Evolutionary conservation across 495 filamentous ascomycete genomes (phyloP).

Genomic region (Pseudoneurospora amorphoporcata): DNA sequence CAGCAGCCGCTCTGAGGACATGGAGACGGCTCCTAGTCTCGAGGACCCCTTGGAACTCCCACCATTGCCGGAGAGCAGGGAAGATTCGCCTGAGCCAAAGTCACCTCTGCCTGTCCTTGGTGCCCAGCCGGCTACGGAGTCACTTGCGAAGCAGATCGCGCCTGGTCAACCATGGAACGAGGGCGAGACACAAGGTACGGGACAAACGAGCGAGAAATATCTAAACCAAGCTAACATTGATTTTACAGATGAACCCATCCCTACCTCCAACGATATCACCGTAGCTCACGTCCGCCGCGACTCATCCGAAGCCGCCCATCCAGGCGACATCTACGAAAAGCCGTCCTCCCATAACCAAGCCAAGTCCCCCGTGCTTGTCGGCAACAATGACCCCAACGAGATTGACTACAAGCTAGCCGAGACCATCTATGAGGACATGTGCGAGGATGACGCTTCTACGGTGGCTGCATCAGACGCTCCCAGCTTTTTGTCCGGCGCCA

Average conservation of each 20-base stretch:
- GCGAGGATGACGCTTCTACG: constrained; percentile 22
- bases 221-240: not conserved
- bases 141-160: not conserved
- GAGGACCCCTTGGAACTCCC: not conserved
- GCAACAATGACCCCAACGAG: not conserved
- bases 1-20: not conserved
- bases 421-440: constrained; percentile 14
- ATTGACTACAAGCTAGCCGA: constrained; percentile 4
- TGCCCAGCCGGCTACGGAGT: constrained; percentile 2
- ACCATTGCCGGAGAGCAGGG: not conserved
- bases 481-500: constrained; percentile 19
- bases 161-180: not conserved
- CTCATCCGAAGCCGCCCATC: constrained; percentile 1
- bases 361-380: not conserved
- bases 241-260: not conserved
- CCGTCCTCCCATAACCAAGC: constrained; percentile 4
- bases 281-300: constrained; percentile 17
- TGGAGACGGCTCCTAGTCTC: not conserved
- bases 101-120: not conserved
- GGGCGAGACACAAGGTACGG: not conserved
- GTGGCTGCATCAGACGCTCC: constrained; percentile 22
- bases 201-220: not conserved
- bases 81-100: constrained; percentile 4
- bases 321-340: constrained; percentile 8
- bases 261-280: constrained; percentile 11